Base-by-base conservation (phyloP, 73 alveolate species). In the Tetrahymena elliotti region DNA sequence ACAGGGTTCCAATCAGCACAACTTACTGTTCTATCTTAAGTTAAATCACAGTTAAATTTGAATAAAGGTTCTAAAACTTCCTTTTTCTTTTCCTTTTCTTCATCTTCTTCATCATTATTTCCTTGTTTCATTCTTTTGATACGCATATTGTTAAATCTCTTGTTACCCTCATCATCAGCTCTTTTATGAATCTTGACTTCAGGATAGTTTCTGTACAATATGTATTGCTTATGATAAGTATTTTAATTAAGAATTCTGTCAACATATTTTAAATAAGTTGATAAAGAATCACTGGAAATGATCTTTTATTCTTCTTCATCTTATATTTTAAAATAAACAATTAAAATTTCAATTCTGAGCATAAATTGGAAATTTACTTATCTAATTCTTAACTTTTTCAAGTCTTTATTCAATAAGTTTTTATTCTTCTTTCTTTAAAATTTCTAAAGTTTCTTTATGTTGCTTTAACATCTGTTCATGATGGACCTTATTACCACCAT, bases 161-260 rank as follows among this genome's bases (percentile, higher is more conserved):
- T 95, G 41, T 96, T 82, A 52, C 96, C 98, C 92, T 93, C 84
- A 53, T 97, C 97, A 94, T 94, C 94, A 84, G 97, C 94, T 95
- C 94, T 93, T 54, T 96, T 97, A 36, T 98, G 97, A 88, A 98
- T 95, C 53, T 97, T 95, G 38, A 98, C 99, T n/a, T 96, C 97
- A 33, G 99, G 99, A 93, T 99, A 99, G 93, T 99, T 98, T 95
- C 99, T 97, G 95, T 99, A 99, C 27, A 98, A 97, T 84, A 99
- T 99, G 68, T 99, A 99, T 95, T 98, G 95, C 95, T 98, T 98
- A 94, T 98, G 99, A 94, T 98, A 99, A 88, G 98, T 97, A 93
- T 99, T 96, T 96, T 99, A 99, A 84, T 99, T 98, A 38, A 99
- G 98, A 68, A 99, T 97, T 97, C 99, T 98, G 93, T 99, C 99